Evolutionary conservation across 1,284 basidiomycete species (phyloP).

Genomic region (Pterulicium gracile): DNA sequence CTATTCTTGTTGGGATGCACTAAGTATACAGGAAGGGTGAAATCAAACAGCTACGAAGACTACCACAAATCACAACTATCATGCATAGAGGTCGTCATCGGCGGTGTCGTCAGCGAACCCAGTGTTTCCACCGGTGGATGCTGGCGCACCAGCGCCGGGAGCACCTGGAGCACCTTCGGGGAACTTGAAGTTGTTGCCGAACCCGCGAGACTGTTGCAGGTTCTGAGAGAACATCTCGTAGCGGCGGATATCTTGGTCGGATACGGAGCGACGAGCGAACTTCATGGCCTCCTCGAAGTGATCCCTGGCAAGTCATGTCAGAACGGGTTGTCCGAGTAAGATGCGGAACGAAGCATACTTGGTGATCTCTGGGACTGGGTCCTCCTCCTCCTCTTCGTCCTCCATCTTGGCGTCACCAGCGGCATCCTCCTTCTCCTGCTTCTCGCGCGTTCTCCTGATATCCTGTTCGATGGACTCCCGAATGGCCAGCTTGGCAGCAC

Average conservation of each 20-base stretch:
- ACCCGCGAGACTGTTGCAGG: slow-evolving; percentile 78
- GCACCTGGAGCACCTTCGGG: slow-evolving; percentile 54
- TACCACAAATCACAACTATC: too few species aligned
- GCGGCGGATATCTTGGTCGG: slow-evolving; percentile 89
- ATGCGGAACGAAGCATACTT: slow-evolving; percentile 27
- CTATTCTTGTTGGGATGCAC: too few species aligned
- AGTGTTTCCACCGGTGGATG: slow-evolving; percentile 50
- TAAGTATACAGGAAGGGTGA: too few species aligned
- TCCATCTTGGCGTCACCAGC: slow-evolving; percentile 65
- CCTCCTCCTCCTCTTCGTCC: slow-evolving; percentile 68
- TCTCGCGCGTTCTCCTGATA: slow-evolving; percentile 73
- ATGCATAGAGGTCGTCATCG: slow-evolving; percentile 86
- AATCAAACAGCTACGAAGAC: too few species aligned
- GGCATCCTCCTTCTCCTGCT: slow-evolving; percentile 71
- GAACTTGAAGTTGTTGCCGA: slow-evolving; percentile 94
- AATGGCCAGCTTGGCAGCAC: slow-evolving; percentile 95
- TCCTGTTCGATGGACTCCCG: slow-evolving; percentile 93
- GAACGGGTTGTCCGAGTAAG: neutral
- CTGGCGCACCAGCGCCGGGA: slow-evolving; percentile 32
- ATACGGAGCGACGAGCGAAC: slow-evolving; percentile 85
- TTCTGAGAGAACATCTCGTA: slow-evolving; percentile 92
- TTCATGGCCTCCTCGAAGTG: slow-evolving; percentile 99
- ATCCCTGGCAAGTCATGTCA: slow-evolving; percentile 31
- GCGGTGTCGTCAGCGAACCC: slow-evolving; percentile 73
- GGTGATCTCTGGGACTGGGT: slow-evolving; percentile 96